A percentile compares a stretch with the other conserved stretches of the same genome.
Evolutionary conservation across 2,329 filamentous ascomycete species (phyloP).

Genomic region (Lasiodiplodia gonubiensis): DNA sequence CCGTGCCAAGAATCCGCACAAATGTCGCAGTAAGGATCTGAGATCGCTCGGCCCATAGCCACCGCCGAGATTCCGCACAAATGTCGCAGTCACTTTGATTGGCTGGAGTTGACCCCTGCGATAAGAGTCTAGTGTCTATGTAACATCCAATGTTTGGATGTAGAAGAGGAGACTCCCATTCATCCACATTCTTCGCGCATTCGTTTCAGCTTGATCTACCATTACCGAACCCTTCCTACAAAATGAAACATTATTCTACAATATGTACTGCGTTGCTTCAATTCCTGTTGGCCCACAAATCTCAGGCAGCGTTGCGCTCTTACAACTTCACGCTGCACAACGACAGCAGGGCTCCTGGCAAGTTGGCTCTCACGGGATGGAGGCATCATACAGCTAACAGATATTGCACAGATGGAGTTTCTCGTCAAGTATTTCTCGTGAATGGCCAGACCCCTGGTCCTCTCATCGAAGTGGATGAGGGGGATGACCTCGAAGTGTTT

Average conservation of each 20-base stretch:
- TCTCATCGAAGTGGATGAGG: slow-evolving; percentile 56
- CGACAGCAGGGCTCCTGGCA: background rate
- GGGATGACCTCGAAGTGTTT: slow-evolving; percentile 71
- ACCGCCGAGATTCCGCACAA: background rate
- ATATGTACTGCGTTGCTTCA: background rate
- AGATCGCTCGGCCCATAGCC: background rate
- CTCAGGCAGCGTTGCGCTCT: background rate
- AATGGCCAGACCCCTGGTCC: slow-evolving; percentile 49
- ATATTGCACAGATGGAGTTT: slow-evolving; percentile 56
- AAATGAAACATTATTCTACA: background rate
- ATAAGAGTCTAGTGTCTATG: background rate
- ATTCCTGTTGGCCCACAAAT: background rate
- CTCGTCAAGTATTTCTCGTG: slow-evolving; percentile 49
- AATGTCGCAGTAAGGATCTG: background rate
- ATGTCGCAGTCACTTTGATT: background rate
- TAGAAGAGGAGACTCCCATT: background rate
- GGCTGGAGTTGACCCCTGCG: background rate
- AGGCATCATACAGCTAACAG: background rate
- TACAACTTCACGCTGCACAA: background rate
- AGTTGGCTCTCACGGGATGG: background rate
- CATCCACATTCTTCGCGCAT: no score
- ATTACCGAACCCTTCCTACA: background rate
- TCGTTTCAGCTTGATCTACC: no score
- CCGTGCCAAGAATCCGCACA: background rate
- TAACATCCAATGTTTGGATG: background rate